A percentile compares a stretch with the other conserved stretches of the same genome.
These are phyloP conservation scores for Lichtheimia corymbifera DNA, from an alignment of 371 early-diverging fungal species.

Conservation along the genomic window DNA sequence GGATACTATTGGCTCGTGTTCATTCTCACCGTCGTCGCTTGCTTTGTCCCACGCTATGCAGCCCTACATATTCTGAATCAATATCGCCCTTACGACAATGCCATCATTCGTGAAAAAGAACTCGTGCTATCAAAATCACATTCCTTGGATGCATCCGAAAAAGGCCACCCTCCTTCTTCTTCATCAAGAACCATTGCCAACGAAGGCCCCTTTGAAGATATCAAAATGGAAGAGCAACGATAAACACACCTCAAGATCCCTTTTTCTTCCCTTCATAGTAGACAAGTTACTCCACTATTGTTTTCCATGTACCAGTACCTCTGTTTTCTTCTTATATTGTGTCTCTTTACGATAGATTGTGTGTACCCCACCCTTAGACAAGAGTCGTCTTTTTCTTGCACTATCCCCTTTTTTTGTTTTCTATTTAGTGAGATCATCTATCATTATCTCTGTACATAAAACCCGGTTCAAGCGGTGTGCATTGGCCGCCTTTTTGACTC, in stretches of 20 bases:
- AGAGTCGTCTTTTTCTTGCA: neutral
- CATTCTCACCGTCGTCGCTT: constrained; percentile 47
- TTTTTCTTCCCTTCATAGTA: no score
- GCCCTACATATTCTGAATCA: constrained; percentile 48
- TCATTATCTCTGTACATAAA: neutral
- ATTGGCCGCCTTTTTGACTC: neutral
- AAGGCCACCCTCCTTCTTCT: neutral
- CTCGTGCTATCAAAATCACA: constrained; percentile 24
- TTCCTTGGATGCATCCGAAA: neutral
- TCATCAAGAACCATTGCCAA: neutral
- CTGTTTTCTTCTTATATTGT: no score
- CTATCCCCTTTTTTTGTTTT: neutral
- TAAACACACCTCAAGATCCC: neutral
- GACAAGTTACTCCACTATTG: no score
- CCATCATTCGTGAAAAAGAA: constrained; percentile 63
- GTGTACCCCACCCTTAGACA: neutral
- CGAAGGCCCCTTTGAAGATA: constrained; percentile 1
- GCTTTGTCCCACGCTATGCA: constrained; percentile 51
- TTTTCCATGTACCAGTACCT: no score
- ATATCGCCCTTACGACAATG: constrained; percentile 63
- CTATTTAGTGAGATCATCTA: neutral
- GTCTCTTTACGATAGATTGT: neutral
- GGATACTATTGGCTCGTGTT: constrained; percentile 53
- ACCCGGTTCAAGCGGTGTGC: neutral
- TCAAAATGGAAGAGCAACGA: constrained; percentile 4